Base-by-base conservation (phyloP, 208 protist species). In the Wallacemonas sp. region DNA sequence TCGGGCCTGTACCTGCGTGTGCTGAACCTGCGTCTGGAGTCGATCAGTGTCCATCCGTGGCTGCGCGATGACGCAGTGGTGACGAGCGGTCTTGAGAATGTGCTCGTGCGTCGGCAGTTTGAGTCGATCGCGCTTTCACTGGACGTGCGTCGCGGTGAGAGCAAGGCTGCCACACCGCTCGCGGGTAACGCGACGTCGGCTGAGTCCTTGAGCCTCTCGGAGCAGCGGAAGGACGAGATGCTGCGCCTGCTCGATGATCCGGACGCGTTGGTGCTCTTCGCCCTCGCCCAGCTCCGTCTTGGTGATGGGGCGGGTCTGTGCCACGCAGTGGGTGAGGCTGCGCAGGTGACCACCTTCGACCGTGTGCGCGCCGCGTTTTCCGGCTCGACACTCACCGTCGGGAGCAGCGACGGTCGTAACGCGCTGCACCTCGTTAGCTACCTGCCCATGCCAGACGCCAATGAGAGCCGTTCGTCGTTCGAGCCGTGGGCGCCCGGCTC, bases 1-100 rank as follows among this genome's bases (percentile, higher is more conserved):
- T 76, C 78, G 29, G 86, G 86, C 24, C 36, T 92, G 17, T 79
- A 79, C 62, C 81, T 85, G 37, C 68, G 63, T 37, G 86, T 89
- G 41, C 58, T 92, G 24, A 57, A 78, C 27, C 38, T 89, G 41
- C 64, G 65, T 19, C 66, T 92, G 48, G 70, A 57, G 10, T 78
- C 68, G 12, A 63, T 89, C 33, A 59, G 68, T 1, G 54, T 77
- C n/a, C 86, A 89, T 61, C 24, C 53, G 27, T 71, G 66, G 73
- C 63, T 50, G n/a, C 66, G 57, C 10, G 69, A 62, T 21, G 53
- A 1, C 1, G 73, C 69, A 27, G 77, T 78, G 64, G 52, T 58
- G 63, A 30, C 52, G 34, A 73, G 69, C 29, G 73, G 71, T 38
- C 32, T 90, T 5, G 46, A 71, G 10, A 69, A 86, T 12, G 55